A percentile compares a stretch with the other conserved stretches of the same genome.
Conservation (phyloP, 495 filamentous ascomycete genomes). For the Hypoxylon cercidicola region DNA sequence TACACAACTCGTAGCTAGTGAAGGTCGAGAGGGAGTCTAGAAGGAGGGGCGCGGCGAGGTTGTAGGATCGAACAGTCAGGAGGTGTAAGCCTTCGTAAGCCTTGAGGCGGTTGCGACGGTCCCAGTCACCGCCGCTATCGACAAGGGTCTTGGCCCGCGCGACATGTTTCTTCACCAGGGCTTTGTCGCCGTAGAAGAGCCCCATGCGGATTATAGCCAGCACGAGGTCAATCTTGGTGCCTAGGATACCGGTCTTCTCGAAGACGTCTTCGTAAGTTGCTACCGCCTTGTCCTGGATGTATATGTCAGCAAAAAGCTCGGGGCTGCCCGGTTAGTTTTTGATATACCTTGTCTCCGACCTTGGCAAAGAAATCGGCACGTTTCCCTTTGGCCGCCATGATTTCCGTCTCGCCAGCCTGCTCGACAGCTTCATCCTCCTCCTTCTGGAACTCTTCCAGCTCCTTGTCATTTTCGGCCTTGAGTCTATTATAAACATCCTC, state of each 20-base stretch:
- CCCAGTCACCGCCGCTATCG: constrained; percentile 97
- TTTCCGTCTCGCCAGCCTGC: constrained; percentile 94
- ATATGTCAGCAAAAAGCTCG: constrained; percentile 21
- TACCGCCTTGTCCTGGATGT: constrained; percentile 85
- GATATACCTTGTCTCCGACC: constrained; percentile 89
- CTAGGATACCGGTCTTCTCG: constrained; percentile 92
- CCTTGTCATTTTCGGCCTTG: constrained; percentile 86
- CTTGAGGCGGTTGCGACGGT: constrained; percentile 96
- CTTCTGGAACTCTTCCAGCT: constrained; percentile 91
- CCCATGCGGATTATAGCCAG: constrained; percentile 95
- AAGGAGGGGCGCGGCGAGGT: constrained; percentile 87
- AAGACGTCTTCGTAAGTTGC: constrained; percentile 90
- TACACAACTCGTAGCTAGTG: constrained; percentile 97
- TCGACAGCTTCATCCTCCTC: constrained; percentile 95
- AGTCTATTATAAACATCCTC: constrained; percentile 86
- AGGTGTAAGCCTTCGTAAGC: constrained; percentile 96
- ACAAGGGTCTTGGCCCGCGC: constrained; percentile 90
- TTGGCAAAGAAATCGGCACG: constrained; percentile 94
- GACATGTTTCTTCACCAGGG: constrained; percentile 90
- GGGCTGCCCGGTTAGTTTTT: constrained; percentile 29
- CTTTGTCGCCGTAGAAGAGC: constrained; percentile 92
- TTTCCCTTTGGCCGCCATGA: constrained; percentile 91
- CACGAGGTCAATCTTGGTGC: constrained; percentile 95
- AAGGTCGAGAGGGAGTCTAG: constrained; percentile 98
- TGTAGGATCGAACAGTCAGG: constrained; percentile 90